A percentile compares a stretch with the other conserved stretches of the same genome.
These are phyloP conservation scores for Pilatotrama ljubarskyi DNA, from an alignment of 768 basidiomycete species.

Conservation along the genomic window DNA sequence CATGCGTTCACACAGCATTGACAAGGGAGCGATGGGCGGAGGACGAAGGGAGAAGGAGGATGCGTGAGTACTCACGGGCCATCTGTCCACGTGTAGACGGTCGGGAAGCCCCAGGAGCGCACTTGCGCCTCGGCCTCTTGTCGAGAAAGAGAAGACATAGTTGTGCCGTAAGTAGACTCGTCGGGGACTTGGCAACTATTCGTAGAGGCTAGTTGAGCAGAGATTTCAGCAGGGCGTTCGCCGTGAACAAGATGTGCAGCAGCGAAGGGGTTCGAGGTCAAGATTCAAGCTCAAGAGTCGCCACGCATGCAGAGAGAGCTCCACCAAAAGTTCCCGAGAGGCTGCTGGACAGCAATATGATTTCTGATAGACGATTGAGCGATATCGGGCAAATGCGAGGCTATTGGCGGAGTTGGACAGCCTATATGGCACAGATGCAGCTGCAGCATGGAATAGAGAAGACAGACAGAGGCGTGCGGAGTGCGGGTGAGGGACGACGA, in stretches of 20 bases:
- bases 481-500: too few relatives aligned
- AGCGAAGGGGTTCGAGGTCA: not conserved
- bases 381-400: not conserved
- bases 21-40: too few relatives aligned
- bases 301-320: not conserved
- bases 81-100: slow-evolving; percentile 34
- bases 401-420: not conserved
- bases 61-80: slow-evolving; percentile 21
- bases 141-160: slow-evolving; percentile 18
- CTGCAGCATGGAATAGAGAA: too few relatives aligned
- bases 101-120: slow-evolving; percentile 30
- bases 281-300: not conserved
- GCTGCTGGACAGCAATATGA: not conserved
- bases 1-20: not conserved
- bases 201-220: not conserved
- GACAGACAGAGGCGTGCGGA: too few relatives aligned
- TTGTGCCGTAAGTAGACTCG: not conserved
- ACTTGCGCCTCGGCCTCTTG: slow-evolving; percentile 27
- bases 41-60: not conserved
- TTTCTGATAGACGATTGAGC: not conserved
- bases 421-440: too few relatives aligned
- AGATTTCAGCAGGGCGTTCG: not conserved
- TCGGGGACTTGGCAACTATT: not conserved
- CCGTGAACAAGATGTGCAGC: not conserved
- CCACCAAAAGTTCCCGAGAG: slow-evolving; percentile 9